Evolutionary conservation across 1,284 basidiomycete genomes (phyloP), one percentile per base, ranked within the genome.

Genomic region (Sanguinoderma infundibulare): DNA sequence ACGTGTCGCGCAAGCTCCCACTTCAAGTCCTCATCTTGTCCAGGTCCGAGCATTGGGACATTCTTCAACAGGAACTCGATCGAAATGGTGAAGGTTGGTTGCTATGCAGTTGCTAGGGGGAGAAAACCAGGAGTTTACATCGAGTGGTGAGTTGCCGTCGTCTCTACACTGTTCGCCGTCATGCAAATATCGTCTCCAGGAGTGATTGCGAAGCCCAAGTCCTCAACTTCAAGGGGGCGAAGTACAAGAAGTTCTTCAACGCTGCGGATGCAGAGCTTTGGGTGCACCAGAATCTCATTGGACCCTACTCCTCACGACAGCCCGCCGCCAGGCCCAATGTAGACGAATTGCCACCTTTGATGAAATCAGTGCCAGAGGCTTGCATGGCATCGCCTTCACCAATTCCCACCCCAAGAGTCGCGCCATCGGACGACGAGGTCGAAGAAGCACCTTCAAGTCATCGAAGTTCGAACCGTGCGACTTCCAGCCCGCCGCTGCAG

Each of bases 241-340:
- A 73, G 17, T 89, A 82, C 75, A 88, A 90, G 73, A 91, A 87
- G 67, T 87, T 94, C 67, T 49, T 61, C 10, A 82, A 75, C 12
- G 69, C 72, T 14, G 70, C 71, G 1, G 85, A 87, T 15, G 92
- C 93, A 0, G 74, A 82, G 58, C 65, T 60, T 3, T 77, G 71
- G 69, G 47, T 74, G 12, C 57, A 42, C 15, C 20, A 50, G 35
- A 61, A 55, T 26, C 36, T 24, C 14, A 26, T 26, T 8, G 42
- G 39, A 24, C 30, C 32, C 14, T 51, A 34, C 26, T 32, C 32
- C 32, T 9, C 5, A 17, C 35, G 7, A n/a, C 35, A 36, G 40
- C 46, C 24, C n/a, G n/a, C n/a, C n/a, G n/a, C n/a, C n/a, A n/a
- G n/a, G n/a, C n/a, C n/a, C n/a, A n/a, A n/a, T n/a, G n/a, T n/a